Base-by-base conservation (phyloP, 2,329 filamentous ascomycete genomes). In the Hypomyces rosellus region DNA sequence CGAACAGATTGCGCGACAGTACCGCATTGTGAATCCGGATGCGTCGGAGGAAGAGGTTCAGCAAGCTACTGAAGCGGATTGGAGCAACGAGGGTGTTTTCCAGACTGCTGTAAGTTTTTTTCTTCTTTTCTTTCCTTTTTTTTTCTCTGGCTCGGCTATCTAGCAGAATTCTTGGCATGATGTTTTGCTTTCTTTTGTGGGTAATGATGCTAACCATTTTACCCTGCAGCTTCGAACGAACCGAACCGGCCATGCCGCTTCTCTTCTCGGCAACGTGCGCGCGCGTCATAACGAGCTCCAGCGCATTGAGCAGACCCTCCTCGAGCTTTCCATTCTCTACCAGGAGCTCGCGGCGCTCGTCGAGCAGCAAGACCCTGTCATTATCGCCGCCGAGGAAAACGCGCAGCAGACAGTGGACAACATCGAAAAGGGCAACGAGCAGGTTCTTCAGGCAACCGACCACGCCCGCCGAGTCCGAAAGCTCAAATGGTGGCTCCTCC, bases 281-380 rank as follows among this genome's bases (percentile, higher is more conserved):
- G 87, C 86, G 36, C 86, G 88, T 50, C 88, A 92, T 74, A 88
- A 87, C 64, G 88, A 92, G 70, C 84, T 92, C 56, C 81, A 88
- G 70, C 82, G 81, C 67, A 92, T 93, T 59, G 87, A 92, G 69
- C 76, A 80, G 64, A 89, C 86, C 5, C 77, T 92, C 56, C 72
- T 74, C 34, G 85, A 92, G 65, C 78, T 92, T 39, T 77, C 81
- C 22, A 65, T 77, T 44, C 77, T 92, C 59, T 90, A 89, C 73
- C 74, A 84, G 57, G 83, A 91, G 61, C 81, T 93, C 54, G 85
- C 86, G 52, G 81, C 86, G 59, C 74, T 86, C 53, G 82, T 92
- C 52, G 80, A 88, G 59, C 77, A 84, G 61, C 87, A 92, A 63
- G 86, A 89, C 52, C 69, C 74, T 15, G 72, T 81, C 44, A 77